Evolutionary conservation across 2,329 filamentous ascomycete genomes (phyloP).

Genomic region (Neopestalotiopsis sp.): DNA sequence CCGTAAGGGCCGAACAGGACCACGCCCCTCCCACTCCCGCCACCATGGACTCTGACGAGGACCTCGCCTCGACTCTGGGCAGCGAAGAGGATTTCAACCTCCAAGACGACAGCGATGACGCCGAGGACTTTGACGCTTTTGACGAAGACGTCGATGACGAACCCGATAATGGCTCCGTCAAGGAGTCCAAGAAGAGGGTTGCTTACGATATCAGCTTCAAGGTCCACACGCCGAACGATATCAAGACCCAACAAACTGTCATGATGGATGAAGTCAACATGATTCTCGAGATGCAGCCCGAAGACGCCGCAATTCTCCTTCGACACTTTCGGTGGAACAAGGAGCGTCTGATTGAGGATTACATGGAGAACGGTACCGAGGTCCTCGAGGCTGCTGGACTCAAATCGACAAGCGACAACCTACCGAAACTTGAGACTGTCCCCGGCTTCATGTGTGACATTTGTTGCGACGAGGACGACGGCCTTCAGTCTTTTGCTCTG

Average conservation of each 20-base stretch:
- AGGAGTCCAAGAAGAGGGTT: constrained; percentile 72
- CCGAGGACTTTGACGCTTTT: constrained; percentile 61
- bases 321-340: constrained; percentile 95
- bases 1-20: constrained; percentile 42
- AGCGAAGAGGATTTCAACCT: constrained; percentile 74
- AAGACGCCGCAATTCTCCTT: constrained; percentile 88
- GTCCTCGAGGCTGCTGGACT: constrained; percentile 86
- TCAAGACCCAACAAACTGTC: constrained; percentile 82
- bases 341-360: constrained; percentile 90
- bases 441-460: constrained; percentile 90
- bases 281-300: constrained; percentile 86
- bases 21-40: constrained; percentile 63
- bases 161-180: constrained; percentile 57
- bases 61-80: constrained; percentile 84
- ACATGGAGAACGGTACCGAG: constrained; percentile 86
- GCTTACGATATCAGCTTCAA: constrained; percentile 86
- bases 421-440: constrained; percentile 72
- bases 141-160: constrained; percentile 61
- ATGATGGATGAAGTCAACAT: constrained; percentile 90
- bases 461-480: constrained; percentile 86
- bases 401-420: constrained; percentile 63
- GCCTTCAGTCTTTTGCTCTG: constrained; percentile 85
- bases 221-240: constrained; percentile 79
- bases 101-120: constrained; percentile 76
- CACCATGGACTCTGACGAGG: constrained; percentile 94